Evolutionary conservation across 495 filamentous ascomycete genomes (phyloP).

Genomic region (Aspergillus sparsus): DNA sequence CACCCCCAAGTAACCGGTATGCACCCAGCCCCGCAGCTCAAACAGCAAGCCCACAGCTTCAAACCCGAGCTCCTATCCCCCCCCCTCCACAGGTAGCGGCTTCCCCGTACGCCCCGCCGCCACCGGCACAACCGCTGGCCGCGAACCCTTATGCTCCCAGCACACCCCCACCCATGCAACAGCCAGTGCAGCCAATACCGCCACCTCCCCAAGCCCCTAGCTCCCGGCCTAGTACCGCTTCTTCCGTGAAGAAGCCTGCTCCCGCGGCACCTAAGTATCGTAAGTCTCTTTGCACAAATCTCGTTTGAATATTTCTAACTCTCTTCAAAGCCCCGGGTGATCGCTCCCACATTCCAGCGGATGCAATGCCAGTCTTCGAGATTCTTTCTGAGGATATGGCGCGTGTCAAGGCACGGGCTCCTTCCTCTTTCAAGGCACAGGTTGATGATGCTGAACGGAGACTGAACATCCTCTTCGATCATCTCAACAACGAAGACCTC

Average conservation of each 20-base stretch:
- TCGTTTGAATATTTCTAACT: slow-evolving; percentile 17
- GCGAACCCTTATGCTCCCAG: slow-evolving; percentile 51
- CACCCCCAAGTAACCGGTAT: slow-evolving; percentile 79
- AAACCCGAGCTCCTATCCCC: slow-evolving; percentile 43
- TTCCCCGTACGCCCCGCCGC: slow-evolving; percentile 63
- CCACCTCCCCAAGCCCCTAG: slow-evolving; percentile 44
- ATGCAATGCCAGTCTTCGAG: slow-evolving; percentile 75
- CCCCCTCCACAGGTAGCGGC: slow-evolving; percentile 54
- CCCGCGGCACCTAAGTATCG: slow-evolving; percentile 67
- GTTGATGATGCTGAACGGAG: slow-evolving; percentile 92
- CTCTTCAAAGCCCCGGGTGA: slow-evolving; percentile 67
- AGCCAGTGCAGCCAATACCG: slow-evolving; percentile 48
- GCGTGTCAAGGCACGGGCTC: slow-evolving; percentile 79
- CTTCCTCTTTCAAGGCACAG: slow-evolving; percentile 75
- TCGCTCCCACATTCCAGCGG: slow-evolving; percentile 80
- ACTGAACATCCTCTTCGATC: slow-evolving; percentile 87
- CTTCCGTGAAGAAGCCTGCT: slow-evolving; percentile 47
- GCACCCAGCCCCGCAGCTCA: slow-evolving; percentile 74
- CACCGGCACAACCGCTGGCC: slow-evolving; percentile 37
- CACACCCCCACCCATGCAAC: slow-evolving; percentile 32
- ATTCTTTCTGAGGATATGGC: slow-evolving; percentile 83
- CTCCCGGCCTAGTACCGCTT: slow-evolving; percentile 54
- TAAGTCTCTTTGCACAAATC: slow-evolving; percentile 38
- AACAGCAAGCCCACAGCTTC: slow-evolving; percentile 43
- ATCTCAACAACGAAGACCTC: slow-evolving; percentile 92